Evolutionary conservation across 257 asterid species (phyloP), one percentile per base, ranked within the genome.

Genomic region (Solanum etuberosum): DNA sequence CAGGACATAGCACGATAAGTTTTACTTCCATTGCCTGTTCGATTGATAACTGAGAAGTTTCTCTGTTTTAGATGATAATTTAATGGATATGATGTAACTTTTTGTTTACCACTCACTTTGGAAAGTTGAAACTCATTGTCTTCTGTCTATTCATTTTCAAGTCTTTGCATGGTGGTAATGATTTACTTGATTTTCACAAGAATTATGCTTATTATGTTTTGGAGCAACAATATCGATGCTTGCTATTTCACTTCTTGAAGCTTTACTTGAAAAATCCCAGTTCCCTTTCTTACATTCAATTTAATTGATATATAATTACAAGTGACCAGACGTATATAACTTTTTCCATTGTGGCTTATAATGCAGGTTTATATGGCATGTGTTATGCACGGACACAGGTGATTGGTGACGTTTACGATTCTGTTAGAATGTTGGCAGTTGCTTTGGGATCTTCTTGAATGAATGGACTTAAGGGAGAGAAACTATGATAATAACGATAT

Each of bases 361-460:
- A 65, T 88, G 88, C 92, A 97, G 99, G 98, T 97, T 67, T 93
- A 95, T 89, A 97, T 97, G 99, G 98, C 99, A 46, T 94, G 98
- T 90, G 84, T 97, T 92, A 91, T 91, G 94, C 91, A 93, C 20
- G 98, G 98, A 85, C 93, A 91, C 85, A 97, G 99, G 99, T 97
- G 90, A 76, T 76, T 25, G 83, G 59, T 40, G 59, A 76, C 13
- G 35, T 40, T 76, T 76, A 18, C 21, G 6, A 29, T 14, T 63
- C 68, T 86, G 27, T 31, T 77, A 74, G 37, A 76, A 48, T 77
- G 84, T 48, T 18, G 9, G 27, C 40, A 48, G 43, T 72, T 46
- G 37, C 40, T 86, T 29, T 57, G 74, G 59, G 83, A 42, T 71
- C 63, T 48, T 76, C 82, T 80, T 59, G 81, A 77, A 65, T 68